Evolutionary conservation across 257 asterid species (phyloP), one percentile per base, ranked within the genome.

Genomic region (Solanum phureja): DNA sequence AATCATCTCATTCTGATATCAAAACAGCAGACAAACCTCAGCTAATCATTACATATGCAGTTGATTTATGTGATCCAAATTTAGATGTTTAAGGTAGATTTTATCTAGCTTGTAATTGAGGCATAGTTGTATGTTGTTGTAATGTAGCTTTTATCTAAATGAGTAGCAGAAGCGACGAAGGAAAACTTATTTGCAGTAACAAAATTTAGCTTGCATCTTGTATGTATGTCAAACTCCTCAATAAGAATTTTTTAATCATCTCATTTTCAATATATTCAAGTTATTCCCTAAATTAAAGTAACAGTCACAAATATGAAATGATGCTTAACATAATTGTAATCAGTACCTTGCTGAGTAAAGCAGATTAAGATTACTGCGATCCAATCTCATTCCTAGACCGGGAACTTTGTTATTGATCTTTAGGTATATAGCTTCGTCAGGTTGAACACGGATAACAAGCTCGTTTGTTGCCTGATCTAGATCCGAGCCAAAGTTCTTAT

Each of bases 361-460:
- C 87, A 97, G 98, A 92, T 97, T 95, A 21, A 97, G 98, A 90
- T 95, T 93, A 90, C 99, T 95, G 76, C 97, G 64, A 91, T 97
- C 99, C 91, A 97, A 87, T 89, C 97, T 90, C 98, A 95, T 95
- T 83, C 96, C 99, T 88, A 97, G 88, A 75, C 98, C 99, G 11
- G 99, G 99, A 84, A 97, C 98, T 91, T 97, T 97, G 90, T 97
- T 97, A 90, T 97, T 97, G 73, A 97, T 93, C 95, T 94, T 94
- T 87, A 97, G 91, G 91, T 95, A 93, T 69, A 97, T 95, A 27
- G 97, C 98, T 92, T 97, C 99, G 86, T 97, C 97, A 0, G 99
- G 99, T 89, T 97, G 99, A 62, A 97, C 98, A 35, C 99, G 97
- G 85, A 97, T 97, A n/a, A 97, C 99, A 14, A 97, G 98, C 94